Evolutionary conservation across 768 basidiomycete species (phyloP).

Genomic region (Tricholoma hemisulphureum): DNA sequence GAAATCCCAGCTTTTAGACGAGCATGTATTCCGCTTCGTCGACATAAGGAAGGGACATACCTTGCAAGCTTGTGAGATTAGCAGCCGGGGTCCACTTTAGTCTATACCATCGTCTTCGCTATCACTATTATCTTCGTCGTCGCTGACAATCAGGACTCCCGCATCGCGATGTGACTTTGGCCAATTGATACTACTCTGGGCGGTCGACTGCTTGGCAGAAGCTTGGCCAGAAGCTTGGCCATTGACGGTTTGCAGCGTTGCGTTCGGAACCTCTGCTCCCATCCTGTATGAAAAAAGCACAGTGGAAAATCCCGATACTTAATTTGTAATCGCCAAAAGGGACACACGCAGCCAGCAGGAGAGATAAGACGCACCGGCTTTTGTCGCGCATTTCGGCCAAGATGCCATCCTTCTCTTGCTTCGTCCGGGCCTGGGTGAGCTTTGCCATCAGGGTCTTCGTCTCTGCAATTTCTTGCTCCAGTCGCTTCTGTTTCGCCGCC

Average conservation of each 20-base stretch:
- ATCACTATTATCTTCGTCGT: slow-evolving; percentile 26
- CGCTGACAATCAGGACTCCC: slow-evolving; percentile 47
- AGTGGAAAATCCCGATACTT: slow-evolving; percentile 20
- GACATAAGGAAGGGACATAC: slow-evolving; percentile 4
- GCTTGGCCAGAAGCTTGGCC: not conserved
- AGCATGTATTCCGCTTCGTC: not conserved
- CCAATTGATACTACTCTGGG: slow-evolving; percentile 36
- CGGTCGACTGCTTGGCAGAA: slow-evolving; percentile 4
- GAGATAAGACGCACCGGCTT: slow-evolving; percentile 47
- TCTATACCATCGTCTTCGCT: slow-evolving; percentile 13
- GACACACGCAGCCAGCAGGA: slow-evolving; percentile 11
- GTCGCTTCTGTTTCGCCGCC: slow-evolving; percentile 45
- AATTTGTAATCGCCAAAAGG: slow-evolving; percentile 11
- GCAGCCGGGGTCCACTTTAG: not conserved
- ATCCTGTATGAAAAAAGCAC: slow-evolving; percentile 29
- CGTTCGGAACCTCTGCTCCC: slow-evolving; percentile 29
- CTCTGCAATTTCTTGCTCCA: slow-evolving; percentile 53
- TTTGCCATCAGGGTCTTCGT: slow-evolving; percentile 51
- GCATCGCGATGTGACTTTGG: slow-evolving; percentile 41
- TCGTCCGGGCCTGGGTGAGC: slow-evolving; percentile 44
- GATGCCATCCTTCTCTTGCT: slow-evolving; percentile 50
- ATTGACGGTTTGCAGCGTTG: not conserved
- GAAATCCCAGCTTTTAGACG: not conserved
- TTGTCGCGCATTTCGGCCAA: slow-evolving; percentile 47
- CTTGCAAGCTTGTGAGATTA: not conserved